Conservation (phyloP, 345 rosid genomes). For the Sonneratia caseolaris region DNA sequence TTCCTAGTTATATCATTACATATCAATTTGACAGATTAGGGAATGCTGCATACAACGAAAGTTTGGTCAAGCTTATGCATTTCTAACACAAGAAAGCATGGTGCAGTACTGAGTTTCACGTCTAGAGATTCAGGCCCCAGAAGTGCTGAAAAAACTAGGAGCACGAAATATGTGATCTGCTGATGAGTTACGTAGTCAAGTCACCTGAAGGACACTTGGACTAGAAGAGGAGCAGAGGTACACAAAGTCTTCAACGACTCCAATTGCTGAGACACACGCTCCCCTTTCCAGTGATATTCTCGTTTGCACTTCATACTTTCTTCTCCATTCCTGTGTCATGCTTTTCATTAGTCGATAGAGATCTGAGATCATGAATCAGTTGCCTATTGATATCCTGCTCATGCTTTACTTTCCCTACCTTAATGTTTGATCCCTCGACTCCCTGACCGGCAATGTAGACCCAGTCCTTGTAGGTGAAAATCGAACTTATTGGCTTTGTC, state of each 20-base stretch:
- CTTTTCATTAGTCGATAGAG: slow-evolving; percentile 4
- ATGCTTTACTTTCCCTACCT: slow-evolving; percentile 27
- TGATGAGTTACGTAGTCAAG: neutral
- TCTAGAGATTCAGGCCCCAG: too few species aligned
- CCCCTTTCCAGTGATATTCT: slow-evolving; percentile 45
- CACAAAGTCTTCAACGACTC: slow-evolving; percentile 80
- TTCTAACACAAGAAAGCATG: too few species aligned
- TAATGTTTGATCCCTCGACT: slow-evolving; percentile 61
- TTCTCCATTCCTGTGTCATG: slow-evolving; percentile 63
- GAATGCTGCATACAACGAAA: too few species aligned
- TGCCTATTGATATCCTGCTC: neutral
- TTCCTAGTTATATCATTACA: neutral
- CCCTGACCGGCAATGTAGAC: slow-evolving; percentile 58
- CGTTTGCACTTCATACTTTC: slow-evolving; percentile 44
- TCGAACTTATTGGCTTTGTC: slow-evolving; percentile 51
- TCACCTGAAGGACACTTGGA: slow-evolving; percentile 64
- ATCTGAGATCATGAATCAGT: neutral
- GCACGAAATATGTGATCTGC: neutral
- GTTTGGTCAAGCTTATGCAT: too few species aligned
- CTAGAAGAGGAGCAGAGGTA: slow-evolving; percentile 69
- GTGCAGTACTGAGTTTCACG: too few species aligned
- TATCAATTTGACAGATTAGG: neutral
- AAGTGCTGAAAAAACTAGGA: neutral
- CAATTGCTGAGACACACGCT: slow-evolving; percentile 42
- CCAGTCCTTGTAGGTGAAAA: slow-evolving; percentile 69